Evolutionary conservation across 768 basidiomycete genomes (phyloP), one percentile per base, ranked within the genome.

Genomic region (Boletus pseudo-olivaceus): DNA sequence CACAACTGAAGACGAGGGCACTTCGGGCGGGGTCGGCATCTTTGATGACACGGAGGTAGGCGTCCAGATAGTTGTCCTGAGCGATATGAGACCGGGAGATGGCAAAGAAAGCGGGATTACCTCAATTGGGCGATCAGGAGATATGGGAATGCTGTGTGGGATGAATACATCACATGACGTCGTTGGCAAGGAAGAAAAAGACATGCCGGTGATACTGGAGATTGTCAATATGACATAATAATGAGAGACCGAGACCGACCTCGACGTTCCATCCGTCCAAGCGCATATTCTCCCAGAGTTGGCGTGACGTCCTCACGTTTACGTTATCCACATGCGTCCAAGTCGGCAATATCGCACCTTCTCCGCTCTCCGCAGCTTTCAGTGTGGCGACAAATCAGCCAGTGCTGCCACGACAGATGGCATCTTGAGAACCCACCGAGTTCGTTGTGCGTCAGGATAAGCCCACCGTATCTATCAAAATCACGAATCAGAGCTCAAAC

Each of bases 401-500:
- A 7, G 20, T 37, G 35, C 6, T 39, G 26, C 8, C 33, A 47
- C 14, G 20, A 39, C 8, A 33, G 37, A 30, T 14, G 30, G 43
- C 27, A 8, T 38, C 38, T 47, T 6, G 33, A 35, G 17, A 48
- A 66, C 81, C 56, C 66, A 88, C 88, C 85, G 55, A 93, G 76
- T 77, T 98, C 95, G 63, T 98, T 93, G 65, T 98, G 97, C 0
- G 94, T 95, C 49, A 98, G 76, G 35, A 99, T 75, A 37, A 98
- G 76, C 3, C 97, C 94, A 4, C 94, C 94, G 61, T 87, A 93
- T 64, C 90, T 92, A 47, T 47, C 33, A 55, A 20, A 34, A 39
- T 48, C n/a, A 10, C 33, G 44, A 32, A 44, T 68, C 15, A 62
- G 58, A 45, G 49, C 7, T 9, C 41, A 45, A 23, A 20, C 9